Evolutionary conservation across 345 rosid genomes (phyloP), one percentile per base, ranked within the genome.

Genomic region (Kandelia obovata): DNA sequence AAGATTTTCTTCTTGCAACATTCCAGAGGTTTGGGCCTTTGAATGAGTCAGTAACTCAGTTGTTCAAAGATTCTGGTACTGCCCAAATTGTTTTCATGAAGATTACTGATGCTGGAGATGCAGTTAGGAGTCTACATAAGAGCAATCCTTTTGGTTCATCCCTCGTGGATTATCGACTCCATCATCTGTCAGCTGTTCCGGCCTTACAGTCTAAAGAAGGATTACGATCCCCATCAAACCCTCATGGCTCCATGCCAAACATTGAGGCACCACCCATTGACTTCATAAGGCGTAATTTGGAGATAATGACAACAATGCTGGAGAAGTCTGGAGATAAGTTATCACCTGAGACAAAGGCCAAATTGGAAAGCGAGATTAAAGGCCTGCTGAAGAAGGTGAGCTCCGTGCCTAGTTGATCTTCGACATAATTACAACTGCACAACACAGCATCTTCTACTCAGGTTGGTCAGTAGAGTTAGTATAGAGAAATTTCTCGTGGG

Each of bases 221-320:
- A 39, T 19, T 60, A 26, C 35, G 35, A 49, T 62, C 66, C 25
- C 78, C 79, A 1, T 75, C 57, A 66, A 73, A 74, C 62, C 75
- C 80, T 47, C 60, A 82, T 31, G 82, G 57, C 30, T 65, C 80
- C 25, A 58, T 47, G 63, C 70, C 81, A 65, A 67, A 55, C 27
- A 74, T 69, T 7, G 81, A 80, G 55, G 71, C 77, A 27, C 95
- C 89, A 8, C 88, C 87, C 10, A 75, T 94, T 61, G 89, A 94
- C 67, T 69, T 86, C 23, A 94, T 94, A 72, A 83, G 82, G 80
- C 83, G 86, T 73, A 91, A 94, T 79, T 86, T 94, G 59, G 89
- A 87, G 86, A 89, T 86, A 87, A 91, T 94, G 98, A 91, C 92
- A 17, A 75, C 84, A 39, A 89, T 88, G 97, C 84, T 94, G 77